phyloP scores from a whole-genome alignment of 805 yeast genomes.

The Wickerhamiella kurtzmanii region DNA sequence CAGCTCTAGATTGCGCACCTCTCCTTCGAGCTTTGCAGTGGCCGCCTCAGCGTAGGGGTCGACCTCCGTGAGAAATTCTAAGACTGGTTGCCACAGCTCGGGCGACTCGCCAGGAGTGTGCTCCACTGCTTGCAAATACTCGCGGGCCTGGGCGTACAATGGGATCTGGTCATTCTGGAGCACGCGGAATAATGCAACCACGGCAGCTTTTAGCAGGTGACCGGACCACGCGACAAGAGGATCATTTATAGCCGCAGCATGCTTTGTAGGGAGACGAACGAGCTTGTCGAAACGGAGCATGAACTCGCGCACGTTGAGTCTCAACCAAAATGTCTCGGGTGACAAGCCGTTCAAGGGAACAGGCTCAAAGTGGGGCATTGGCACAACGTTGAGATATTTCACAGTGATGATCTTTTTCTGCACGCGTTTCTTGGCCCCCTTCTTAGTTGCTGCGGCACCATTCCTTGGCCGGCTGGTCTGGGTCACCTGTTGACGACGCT shows the following conservation, averaged over 20 bases:
- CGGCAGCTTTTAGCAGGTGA: conserved; percentile 25
- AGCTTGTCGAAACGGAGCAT: conserved; percentile 28
- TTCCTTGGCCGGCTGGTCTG: background rate
- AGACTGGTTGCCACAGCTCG: conserved; percentile 23
- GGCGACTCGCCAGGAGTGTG: conserved; percentile 23
- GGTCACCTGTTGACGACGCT: conserved; percentile 3
- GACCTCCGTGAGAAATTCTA: conserved; percentile 16
- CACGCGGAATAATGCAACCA: conserved; percentile 22
- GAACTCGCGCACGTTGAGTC: conserved; percentile 27
- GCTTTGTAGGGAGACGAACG: conserved; percentile 25
- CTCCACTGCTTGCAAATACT: conserved; percentile 23
- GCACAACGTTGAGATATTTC: conserved; percentile 8
- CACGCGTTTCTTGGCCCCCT: conserved; percentile 3
- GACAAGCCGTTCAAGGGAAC: conserved; percentile 11
- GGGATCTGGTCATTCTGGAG: conserved; percentile 24
- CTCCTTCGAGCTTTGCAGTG: conserved; percentile 16
- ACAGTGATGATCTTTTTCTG: conserved; percentile 12
- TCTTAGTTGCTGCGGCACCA: too few relatives aligned
- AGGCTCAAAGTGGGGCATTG: conserved; percentile 20
- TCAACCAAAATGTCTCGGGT: conserved; percentile 23
- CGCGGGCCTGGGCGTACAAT: conserved; percentile 18
- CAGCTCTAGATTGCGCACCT: conserved; percentile 20
- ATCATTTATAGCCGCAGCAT: conserved; percentile 25
- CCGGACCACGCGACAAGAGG: conserved; percentile 27
- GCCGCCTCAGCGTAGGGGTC: conserved; percentile 12